Percentiles rank a stretch among this genome's conserved stretches.
Evolutionary conservation across 805 yeast species (phyloP).

Genomic region (Grigorovia transvaalensis): DNA sequence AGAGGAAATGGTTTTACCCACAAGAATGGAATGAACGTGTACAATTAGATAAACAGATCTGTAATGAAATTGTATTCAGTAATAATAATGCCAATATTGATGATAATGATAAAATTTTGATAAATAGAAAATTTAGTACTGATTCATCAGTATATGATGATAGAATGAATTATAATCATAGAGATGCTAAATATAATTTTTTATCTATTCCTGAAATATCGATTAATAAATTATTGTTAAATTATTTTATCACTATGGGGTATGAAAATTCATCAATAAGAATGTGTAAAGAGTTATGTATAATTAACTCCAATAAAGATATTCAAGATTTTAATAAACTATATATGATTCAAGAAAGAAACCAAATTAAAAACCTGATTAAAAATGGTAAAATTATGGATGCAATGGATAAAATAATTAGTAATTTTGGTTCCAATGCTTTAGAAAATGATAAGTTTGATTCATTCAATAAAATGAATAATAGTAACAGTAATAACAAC

Average conservation of each 20-base stretch:
- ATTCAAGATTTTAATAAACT: conserved; percentile 23
- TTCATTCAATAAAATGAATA: not conserved
- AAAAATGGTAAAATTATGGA: conserved; percentile 18
- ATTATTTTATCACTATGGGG: conserved; percentile 71
- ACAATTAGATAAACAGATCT: not conserved
- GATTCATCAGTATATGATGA: no score
- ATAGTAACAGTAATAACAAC: conserved; percentile 7
- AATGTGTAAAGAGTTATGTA: conserved; percentile 48
- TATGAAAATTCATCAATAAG: conserved; percentile 55
- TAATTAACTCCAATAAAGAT: conserved; percentile 17
- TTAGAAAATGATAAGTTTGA: conserved; percentile 8
- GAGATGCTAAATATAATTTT: not conserved
- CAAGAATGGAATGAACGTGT: not conserved
- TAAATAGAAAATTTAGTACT: not conserved
- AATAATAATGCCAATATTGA: not conserved
- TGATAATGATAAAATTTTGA: not conserved
- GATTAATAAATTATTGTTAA: conserved; percentile 38
- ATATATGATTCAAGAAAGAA: conserved; percentile 21
- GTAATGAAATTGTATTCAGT: not conserved
- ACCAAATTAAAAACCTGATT: conserved; percentile 16
- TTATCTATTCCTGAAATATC: not conserved
- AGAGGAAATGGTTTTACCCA: not conserved
- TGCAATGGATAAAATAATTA: conserved; percentile 25
- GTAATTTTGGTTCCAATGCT: conserved; percentile 19
- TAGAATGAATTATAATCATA: no score